phyloP scores from a whole-genome alignment of 768 basidiomycete species.

The Tremella fuciformis region DNA sequence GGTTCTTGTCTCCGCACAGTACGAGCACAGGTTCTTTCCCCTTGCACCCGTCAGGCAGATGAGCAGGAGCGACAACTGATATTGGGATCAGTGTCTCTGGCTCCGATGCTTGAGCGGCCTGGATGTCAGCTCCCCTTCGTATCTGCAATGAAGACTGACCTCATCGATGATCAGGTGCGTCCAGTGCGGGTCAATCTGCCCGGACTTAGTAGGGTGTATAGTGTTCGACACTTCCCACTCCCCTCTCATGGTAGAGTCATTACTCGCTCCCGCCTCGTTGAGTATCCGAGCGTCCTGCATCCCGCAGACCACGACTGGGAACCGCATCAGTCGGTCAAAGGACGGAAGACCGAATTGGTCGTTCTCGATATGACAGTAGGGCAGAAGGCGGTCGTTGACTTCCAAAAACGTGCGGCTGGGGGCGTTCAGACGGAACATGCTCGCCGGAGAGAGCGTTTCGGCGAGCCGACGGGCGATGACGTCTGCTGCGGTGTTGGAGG shows the following conservation, averaged over 20 bases:
- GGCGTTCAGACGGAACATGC: constrained; percentile 48
- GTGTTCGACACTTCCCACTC: constrained; percentile 16
- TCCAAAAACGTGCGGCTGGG: constrained; percentile 51
- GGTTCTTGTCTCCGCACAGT: constrained; percentile 50
- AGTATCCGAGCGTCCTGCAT: constrained; percentile 48
- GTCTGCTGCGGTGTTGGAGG: constrained; percentile 52
- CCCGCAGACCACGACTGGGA: constrained; percentile 45
- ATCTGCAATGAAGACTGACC: constrained; percentile 16
- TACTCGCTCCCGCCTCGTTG: constrained; percentile 34
- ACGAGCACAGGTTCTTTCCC: constrained; percentile 32
- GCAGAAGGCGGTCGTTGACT: constrained; percentile 34
- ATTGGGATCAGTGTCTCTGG: constrained; percentile 48
- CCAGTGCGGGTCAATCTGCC: constrained; percentile 41
- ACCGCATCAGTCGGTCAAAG: constrained; percentile 34
- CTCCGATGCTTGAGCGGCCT: constrained; percentile 53
- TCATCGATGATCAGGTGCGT: constrained; percentile 53
- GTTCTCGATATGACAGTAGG: constrained; percentile 17
- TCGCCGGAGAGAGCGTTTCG: constrained; percentile 17
- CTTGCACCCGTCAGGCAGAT: background rate
- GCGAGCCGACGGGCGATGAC: constrained; percentile 48
- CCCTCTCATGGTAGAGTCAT: constrained; percentile 39
- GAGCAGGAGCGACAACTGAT: constrained; percentile 30
- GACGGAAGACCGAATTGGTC: constrained; percentile 38
- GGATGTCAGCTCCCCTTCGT: background rate
- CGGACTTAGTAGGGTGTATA: constrained; percentile 24